phyloP scores from a whole-genome alignment of 129 eudicot genomes.

The Helianthus annuus region HanXRQr2.0-SUNRISE NC_035443.2:90212245-90212744 shows the following conservation, averaged over 20 bases:
- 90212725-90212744: slow-evolving; percentile 11
- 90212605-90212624: slow-evolving; percentile 92
- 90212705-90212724: slow-evolving; percentile 36
- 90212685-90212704: slow-evolving; percentile 32
- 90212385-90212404: slow-evolving; percentile 64
- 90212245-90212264: no score
- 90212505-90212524: slow-evolving; percentile 92
- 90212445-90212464: slow-evolving; percentile 95
- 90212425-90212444: slow-evolving; percentile 87
- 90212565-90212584: slow-evolving; percentile 74
- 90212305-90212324: background rate
- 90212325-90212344: background rate
- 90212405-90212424: slow-evolving; percentile 80
- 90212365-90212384: slow-evolving; percentile 61
- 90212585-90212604: slow-evolving; percentile 95
- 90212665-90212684: slow-evolving; percentile 15
- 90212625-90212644: slow-evolving; percentile 77
- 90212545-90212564: slow-evolving; percentile 89
- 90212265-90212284: no score
- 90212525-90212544: slow-evolving; percentile 98
- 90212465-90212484: slow-evolving; percentile 95
- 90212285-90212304: background rate
- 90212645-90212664: slow-evolving; percentile 71
- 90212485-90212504: slow-evolving; percentile 96
- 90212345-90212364: slow-evolving; percentile 12